Evolutionary conservation across 2,329 filamentous ascomycete species (phyloP).

Genomic region (Blumeria graminis): DNA sequence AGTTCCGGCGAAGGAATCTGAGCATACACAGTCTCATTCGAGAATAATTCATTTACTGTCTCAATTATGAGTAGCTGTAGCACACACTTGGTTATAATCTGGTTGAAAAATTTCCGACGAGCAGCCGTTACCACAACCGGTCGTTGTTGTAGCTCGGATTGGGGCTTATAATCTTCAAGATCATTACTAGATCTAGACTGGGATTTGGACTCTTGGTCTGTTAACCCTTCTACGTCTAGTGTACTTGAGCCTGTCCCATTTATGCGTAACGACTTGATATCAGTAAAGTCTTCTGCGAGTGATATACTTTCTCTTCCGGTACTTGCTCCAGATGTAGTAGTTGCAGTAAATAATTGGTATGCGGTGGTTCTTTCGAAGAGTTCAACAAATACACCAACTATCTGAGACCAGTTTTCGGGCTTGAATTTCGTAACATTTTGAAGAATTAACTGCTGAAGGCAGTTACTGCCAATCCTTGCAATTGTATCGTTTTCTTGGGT

Average conservation of each 20-base stretch:
- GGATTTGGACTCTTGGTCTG: constrained; percentile 13
- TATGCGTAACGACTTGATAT: constrained; percentile 34
- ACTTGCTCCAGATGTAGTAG: constrained; percentile 28
- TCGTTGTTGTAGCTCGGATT: constrained; percentile 55
- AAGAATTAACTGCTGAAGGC: constrained; percentile 82
- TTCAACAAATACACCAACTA: constrained; percentile 87
- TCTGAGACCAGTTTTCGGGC: constrained; percentile 71
- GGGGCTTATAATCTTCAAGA: constrained; percentile 64
- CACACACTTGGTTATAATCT: constrained; percentile 96
- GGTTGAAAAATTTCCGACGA: constrained; percentile 88
- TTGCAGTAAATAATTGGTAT: constrained; percentile 82
- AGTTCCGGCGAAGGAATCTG: constrained; percentile 82
- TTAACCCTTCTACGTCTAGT: constrained; percentile 11
- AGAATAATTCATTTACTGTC: constrained; percentile 95
- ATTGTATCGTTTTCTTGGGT: constrained; percentile 99
- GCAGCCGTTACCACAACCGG: constrained; percentile 83
- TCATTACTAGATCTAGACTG: constrained; percentile 10
- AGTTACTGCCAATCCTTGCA: constrained; percentile 92
- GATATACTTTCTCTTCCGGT: constrained; percentile 27
- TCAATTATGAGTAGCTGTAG: constrained; percentile 97
- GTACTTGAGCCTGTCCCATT: constrained; percentile 24
- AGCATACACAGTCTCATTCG: constrained; percentile 81
- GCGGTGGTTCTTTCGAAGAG: constrained; percentile 88
- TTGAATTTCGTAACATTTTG: constrained; percentile 90
- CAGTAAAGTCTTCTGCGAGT: constrained; percentile 11